Evolutionary conservation across 164 flowering plant genomes (phyloP), one percentile per base, ranked within the genome.

Genomic region (Amborella trichopoda): DNA sequence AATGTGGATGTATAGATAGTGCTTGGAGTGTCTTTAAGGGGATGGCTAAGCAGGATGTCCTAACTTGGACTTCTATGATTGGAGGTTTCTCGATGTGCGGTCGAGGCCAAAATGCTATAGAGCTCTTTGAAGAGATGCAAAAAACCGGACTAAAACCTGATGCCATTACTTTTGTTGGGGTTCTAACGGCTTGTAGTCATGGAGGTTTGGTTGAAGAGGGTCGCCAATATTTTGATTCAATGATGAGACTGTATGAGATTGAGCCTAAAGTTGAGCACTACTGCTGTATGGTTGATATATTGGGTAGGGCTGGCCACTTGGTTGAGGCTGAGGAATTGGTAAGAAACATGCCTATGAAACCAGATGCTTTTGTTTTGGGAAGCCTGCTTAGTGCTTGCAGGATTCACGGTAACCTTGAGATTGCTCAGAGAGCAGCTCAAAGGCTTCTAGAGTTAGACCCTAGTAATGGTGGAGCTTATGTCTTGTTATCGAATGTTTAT

Each of bases 311-410:
- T 1, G 96, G 90, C 39, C 48, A 58, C 23, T 52, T 91, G 54
- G 69, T 79, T 46, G 85, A 73, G 32, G 98, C 95, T 23, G 28
- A 68, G 39, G 70, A 73, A 30, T 71, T 83, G 52, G 82, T 91
- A 34, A 48, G 58, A 46, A 56, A 71, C 53, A 76, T 91, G 82
- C 87, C 93, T 4, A 32, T 83, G 6, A 55, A 63, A 28, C 90
- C 94, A 26, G 94, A 87, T 63, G 53, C 80, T 28, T 83, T 83
- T 24, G 72, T 87, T 24, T 87, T 96, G 99, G 96, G 95, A 41
- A 90, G 90, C 34, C 62, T 91, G 49, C 53, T 87, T 47, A 84
- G 80, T 69, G 76, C 83, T 3, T 91, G 96, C 60, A 72, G 84
- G 67, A 78, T 91, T 23, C 85, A 84, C 48, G 64, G 46, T 37